phyloP scores from a whole-genome alignment of 1,284 basidiomycete species.

The Apiotrichum gamsii region DNA sequence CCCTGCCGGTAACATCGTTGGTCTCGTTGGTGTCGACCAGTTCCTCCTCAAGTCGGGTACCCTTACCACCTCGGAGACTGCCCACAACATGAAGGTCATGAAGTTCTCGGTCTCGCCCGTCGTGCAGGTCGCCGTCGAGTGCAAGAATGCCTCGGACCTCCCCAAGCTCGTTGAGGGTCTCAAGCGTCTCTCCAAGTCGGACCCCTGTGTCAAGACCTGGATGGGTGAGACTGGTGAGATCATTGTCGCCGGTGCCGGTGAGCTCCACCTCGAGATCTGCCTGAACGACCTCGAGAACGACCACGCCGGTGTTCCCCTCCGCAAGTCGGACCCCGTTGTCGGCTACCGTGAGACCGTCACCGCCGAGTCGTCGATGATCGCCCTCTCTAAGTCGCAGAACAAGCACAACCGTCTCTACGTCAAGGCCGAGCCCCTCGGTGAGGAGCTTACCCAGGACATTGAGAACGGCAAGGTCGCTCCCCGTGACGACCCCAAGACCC shows the following conservation, averaged over 20 bases:
- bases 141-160: slow-evolving; percentile 98
- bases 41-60: slow-evolving; percentile 99
- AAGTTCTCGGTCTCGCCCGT: slow-evolving; percentile 99
- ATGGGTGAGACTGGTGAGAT: slow-evolving; percentile 92
- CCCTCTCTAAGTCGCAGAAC: slow-evolving; percentile 99
- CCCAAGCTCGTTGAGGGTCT: slow-evolving; percentile 99
- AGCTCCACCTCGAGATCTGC: slow-evolving; percentile 98
- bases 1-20: slow-evolving; percentile 96
- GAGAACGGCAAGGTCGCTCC: slow-evolving; percentile 79
- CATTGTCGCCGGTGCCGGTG: slow-evolving; percentile 98
- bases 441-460: slow-evolving; percentile 90
- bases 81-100: slow-evolving; percentile 99
- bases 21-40: slow-evolving; percentile 99
- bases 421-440: slow-evolving; percentile 87
- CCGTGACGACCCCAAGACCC: slow-evolving; percentile 96
- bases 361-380: slow-evolving; percentile 90
- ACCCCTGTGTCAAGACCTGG: slow-evolving; percentile 97
- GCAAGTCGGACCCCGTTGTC: slow-evolving; percentile 98
- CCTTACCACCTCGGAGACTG: slow-evolving; percentile 93
- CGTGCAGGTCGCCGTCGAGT: slow-evolving; percentile 98
- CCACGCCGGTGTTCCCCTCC: slow-evolving; percentile 98
- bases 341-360: slow-evolving; percentile 98
- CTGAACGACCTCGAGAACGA: slow-evolving; percentile 99
- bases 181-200: slow-evolving; percentile 99
- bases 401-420: slow-evolving; percentile 99